Evolutionary conservation across 441 rosid genomes (phyloP), one percentile per base, ranked within the genome.

Genomic region (Pelargonium hybrid): DNA sequence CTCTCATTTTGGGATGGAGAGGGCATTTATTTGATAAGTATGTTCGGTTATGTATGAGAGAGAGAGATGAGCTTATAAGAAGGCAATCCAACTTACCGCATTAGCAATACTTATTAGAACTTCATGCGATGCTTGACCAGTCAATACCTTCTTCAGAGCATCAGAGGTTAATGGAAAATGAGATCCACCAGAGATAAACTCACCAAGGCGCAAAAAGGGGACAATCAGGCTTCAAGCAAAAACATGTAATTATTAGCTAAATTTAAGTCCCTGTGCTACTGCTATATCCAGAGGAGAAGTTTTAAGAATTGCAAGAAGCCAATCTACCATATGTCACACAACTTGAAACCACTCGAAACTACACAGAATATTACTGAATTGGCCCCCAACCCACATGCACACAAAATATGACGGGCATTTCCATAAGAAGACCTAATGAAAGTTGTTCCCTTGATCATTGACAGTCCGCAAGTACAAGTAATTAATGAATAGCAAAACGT

Each of bases 121-220:
- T 52, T 88, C 92, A 7, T 64, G 88, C 11, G 97, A 93, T 66
- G 96, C 98, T 74, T 88, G 85, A 21, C 97, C 97, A 25, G 90
- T 87, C 70, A 93, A 78, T 70, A 93, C 96, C 77, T 84, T 90
- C 89, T 84, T 91, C 76, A 93, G 66, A 5, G 96, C 97, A 86
- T 90, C 97, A 69, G 98, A 80, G 65, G 95, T 90, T 75, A 93
- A 83, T 14, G 95, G 90, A 82, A 93, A 93, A 84, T 86, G 97
- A 71, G 95, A 82, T 73, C 97, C 97, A 23, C 96, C 96, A 0
- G 87, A 68, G n/a, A 93, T 74, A 65, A 71, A 71, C 81, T 93
- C 98, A 39, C 97, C 98, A 43, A 93, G 82, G 69, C 98, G 89
- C 89, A 93, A 71, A 84, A 93, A 93, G 41, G 98, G 98, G 71